phyloP scores from a whole-genome alignment of 148 eudicot species.

The Limonium bicolor region DNA sequence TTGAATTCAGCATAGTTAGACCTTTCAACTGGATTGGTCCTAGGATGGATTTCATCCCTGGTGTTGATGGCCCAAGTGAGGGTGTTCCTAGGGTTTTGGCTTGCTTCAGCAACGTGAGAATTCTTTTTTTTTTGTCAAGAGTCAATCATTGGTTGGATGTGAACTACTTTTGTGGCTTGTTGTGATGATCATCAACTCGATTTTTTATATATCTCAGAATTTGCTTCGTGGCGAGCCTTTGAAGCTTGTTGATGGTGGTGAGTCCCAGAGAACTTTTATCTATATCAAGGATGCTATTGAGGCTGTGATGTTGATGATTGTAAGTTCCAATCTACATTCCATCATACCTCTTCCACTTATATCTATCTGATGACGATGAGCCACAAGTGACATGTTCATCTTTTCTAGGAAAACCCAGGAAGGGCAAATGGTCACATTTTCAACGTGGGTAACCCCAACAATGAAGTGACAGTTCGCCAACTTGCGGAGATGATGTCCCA shows the following conservation, averaged over 20 bases:
- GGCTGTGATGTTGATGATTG: slow-evolving; percentile 94
- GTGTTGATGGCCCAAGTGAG: slow-evolving; percentile 95
- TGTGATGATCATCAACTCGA: background rate
- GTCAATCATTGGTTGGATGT: no score
- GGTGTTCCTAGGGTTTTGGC: slow-evolving; percentile 99
- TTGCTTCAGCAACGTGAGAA: slow-evolving; percentile 88
- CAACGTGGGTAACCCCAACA: slow-evolving; percentile 95
- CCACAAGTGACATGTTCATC: no score
- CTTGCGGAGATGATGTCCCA: slow-evolving; percentile 99
- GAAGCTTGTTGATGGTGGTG: slow-evolving; percentile 96
- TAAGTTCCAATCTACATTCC: no score
- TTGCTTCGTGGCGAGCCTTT: slow-evolving; percentile 87
- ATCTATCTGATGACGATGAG: no score
- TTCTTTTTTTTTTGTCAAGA: background rate
- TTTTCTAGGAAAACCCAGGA: slow-evolving; percentile 75
- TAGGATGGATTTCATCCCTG: slow-evolving; percentile 98
- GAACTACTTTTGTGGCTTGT: background rate
- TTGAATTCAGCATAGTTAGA: slow-evolving; percentile 90
- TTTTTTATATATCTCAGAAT: slow-evolving; percentile 27
- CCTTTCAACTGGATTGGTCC: slow-evolving; percentile 99
- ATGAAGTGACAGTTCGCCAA: slow-evolving; percentile 96
- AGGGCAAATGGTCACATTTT: slow-evolving; percentile 96
- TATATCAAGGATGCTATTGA: slow-evolving; percentile 97
- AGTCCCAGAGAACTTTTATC: slow-evolving; percentile 91
- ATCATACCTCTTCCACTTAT: no score